These are phyloP conservation scores for Aspergillus brasiliensis DNA, from an alignment of 2,329 filamentous ascomycete genomes.

Conservation along the genomic window DNA sequence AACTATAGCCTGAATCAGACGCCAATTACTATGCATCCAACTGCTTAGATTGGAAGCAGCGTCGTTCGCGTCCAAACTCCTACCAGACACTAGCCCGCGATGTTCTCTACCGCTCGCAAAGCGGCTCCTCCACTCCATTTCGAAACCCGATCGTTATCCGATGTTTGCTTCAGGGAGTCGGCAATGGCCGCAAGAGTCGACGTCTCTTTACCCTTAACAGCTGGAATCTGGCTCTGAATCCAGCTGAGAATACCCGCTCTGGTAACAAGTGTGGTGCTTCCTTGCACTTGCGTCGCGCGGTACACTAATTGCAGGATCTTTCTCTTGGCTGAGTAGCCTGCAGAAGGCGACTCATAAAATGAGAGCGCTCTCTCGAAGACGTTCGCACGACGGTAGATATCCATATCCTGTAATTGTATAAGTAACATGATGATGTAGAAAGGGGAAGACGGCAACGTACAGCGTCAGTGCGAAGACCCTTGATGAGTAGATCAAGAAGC, in stretches of 20 bases:
- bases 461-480: slow-evolving; percentile 61
- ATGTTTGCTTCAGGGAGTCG: slow-evolving; percentile 63
- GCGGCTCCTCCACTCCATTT: slow-evolving; percentile 65
- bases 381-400: slow-evolving; percentile 56
- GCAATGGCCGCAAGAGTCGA: slow-evolving; percentile 58
- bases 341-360: slow-evolving; percentile 67
- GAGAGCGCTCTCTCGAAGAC: slow-evolving; percentile 76
- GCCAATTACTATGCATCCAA: slow-evolving; percentile 1
- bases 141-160: slow-evolving; percentile 65
- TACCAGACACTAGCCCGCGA: slow-evolving; percentile 15
- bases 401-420: slow-evolving; percentile 43
- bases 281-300: slow-evolving; percentile 67
- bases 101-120: slow-evolving; percentile 30
- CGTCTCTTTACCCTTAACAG: slow-evolving; percentile 47
- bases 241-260: slow-evolving; percentile 74
- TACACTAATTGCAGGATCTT: slow-evolving; percentile 66
- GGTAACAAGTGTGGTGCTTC: slow-evolving; percentile 78
- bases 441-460: slow-evolving; percentile 38
- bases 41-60: not conserved
- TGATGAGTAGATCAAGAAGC: slow-evolving; percentile 71
- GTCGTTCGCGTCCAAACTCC: not conserved
- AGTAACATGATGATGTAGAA: slow-evolving; percentile 12
- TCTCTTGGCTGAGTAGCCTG: slow-evolving; percentile 61
- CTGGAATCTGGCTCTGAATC: slow-evolving; percentile 64
- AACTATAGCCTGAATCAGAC: not conserved